These are phyloP conservation scores for Epichloe uncinata DNA, from an alignment of 2,329 filamentous ascomycete genomes.

Conservation along the genomic window DNA sequence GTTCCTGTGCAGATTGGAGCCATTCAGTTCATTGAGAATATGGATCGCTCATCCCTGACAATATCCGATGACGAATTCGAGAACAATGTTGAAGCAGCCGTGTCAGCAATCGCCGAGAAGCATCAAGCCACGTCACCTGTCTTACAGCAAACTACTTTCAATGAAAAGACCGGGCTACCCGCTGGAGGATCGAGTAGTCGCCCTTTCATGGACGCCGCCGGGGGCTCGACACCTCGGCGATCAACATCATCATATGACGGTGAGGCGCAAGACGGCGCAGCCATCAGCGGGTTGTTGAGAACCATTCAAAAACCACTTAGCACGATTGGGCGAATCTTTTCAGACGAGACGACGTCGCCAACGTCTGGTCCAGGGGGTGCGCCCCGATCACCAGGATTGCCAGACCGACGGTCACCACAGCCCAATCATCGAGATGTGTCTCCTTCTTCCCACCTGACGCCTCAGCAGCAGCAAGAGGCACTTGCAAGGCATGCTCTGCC, in stretches of 20 bases:
- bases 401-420: slow-evolving; percentile 16
- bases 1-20: slow-evolving; percentile 57
- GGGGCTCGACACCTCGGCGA: slow-evolving; percentile 29
- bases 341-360: slow-evolving; percentile 43
- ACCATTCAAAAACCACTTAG: slow-evolving; percentile 85
- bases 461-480: slow-evolving; percentile 11
- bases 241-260: slow-evolving; percentile 43
- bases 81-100: slow-evolving; percentile 86
- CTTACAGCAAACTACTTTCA: slow-evolving; percentile 26
- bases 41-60: slow-evolving; percentile 86
- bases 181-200: slow-evolving; percentile 21
- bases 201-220: slow-evolving; percentile 27
- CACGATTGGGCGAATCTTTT: slow-evolving; percentile 90
- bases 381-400: slow-evolving; percentile 24
- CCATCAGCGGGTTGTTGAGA: slow-evolving; percentile 72
- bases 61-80: slow-evolving; percentile 95
- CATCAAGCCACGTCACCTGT: slow-evolving; percentile 46
- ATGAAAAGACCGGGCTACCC: slow-evolving; percentile 27
- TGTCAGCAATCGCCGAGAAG: slow-evolving; percentile 88
- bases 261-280: slow-evolving; percentile 55
- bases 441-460: slow-evolving; percentile 8
- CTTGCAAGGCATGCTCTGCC: slow-evolving; percentile 36
- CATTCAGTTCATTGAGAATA: slow-evolving; percentile 90
- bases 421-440: slow-evolving; percentile 14
- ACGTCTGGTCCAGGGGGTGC: slow-evolving; percentile 18